Evolutionary conservation across 257 asterid species (phyloP), one percentile per base, ranked within the genome.

Genomic region (Capsicum rhomboideum): DNA sequence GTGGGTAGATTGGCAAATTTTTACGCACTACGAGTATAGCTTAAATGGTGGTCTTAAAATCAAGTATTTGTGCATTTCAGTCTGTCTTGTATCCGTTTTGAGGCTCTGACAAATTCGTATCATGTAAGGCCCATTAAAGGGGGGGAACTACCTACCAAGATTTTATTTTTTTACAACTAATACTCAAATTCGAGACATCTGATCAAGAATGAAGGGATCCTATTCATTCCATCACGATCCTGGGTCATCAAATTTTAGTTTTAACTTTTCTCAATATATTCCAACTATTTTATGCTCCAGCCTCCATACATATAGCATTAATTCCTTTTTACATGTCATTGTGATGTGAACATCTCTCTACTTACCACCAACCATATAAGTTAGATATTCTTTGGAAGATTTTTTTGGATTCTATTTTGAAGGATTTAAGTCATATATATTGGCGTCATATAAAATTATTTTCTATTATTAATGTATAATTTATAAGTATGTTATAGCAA

Each of bases 201-300:
- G 5, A 66, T 29, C 1, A 29, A 29, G 10, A 0, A 7, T 2
- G 0, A 28, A 28, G 4, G 5, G 0, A 2, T 14, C 3, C 0
- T 66, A 66, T 16, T 0, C 9, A 13, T 26, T 16, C n/a, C 2
- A 6, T 11, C 40, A 11, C n/a, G n/a, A 18, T 28, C n/a, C 14
- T 8, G 3, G 64, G 13, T n/a, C 12, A 4, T 11, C 13, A 56
- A 4, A 8, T 26, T 11, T 61, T 23, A 10, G 16, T 26, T 29
- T 61, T 61, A 26, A 26, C 37, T 12, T 63, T 63, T 63, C 20
- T 16, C 20, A 26, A 66, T 21, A 21, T 21, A 59, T 29, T 66
- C 74, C 16, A 29, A 31, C 12, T 66, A 66, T 29, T 58, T 7
- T 28, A 66, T 16, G 74, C 46, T 11, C 1, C 44, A n/a, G n/a